These are phyloP conservation scores for Russula griseocarnosa DNA, from an alignment of 768 basidiomycete genomes.

Conservation along the genomic window DNA sequence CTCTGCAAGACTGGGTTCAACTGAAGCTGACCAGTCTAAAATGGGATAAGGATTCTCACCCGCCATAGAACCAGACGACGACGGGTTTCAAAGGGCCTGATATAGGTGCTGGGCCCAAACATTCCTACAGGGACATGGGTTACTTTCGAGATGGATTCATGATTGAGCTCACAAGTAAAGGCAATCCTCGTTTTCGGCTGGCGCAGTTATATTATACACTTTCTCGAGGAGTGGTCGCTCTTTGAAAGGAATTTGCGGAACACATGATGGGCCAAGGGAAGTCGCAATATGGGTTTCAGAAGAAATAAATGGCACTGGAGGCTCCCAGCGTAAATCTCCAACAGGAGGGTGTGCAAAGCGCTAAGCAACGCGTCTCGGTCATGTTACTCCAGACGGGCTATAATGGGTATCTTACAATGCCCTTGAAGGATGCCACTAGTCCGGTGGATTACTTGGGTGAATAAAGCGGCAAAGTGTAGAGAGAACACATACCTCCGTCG, in stretches of 20 bases:
- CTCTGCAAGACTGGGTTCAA: slow-evolving; percentile 3
- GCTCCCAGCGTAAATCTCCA: slow-evolving; percentile 17
- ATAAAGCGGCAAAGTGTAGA: neutral
- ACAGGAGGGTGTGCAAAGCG: slow-evolving; percentile 19
- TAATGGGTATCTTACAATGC: slow-evolving; percentile 7
- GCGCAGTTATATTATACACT: neutral
- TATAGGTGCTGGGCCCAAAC: slow-evolving; percentile 16
- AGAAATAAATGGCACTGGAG: slow-evolving; percentile 12
- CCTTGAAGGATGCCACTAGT: slow-evolving; percentile 21
- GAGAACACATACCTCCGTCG: slow-evolving; percentile 12
- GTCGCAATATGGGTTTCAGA: slow-evolving; percentile 5
- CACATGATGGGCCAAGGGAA: slow-evolving; percentile 16
- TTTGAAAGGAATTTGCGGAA: slow-evolving; percentile 10
- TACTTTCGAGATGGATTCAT: neutral
- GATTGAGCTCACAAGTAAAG: slow-evolving; percentile 1
- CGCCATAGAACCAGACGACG: slow-evolving; percentile 21
- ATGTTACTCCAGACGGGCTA: neutral
- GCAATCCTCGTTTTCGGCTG: slow-evolving; percentile 17
- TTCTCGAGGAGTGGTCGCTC: neutral
- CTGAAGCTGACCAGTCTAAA: neutral
- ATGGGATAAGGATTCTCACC: slow-evolving; percentile 1
- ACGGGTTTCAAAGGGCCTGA: slow-evolving; percentile 14
- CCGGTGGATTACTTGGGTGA: neutral
- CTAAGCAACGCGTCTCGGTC: neutral
- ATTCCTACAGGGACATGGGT: slow-evolving; percentile 1